These are phyloP conservation scores for Excoecaria cochinchinensis DNA, from an alignment of 345 rosid genomes.

Conservation along the genomic window DNA sequence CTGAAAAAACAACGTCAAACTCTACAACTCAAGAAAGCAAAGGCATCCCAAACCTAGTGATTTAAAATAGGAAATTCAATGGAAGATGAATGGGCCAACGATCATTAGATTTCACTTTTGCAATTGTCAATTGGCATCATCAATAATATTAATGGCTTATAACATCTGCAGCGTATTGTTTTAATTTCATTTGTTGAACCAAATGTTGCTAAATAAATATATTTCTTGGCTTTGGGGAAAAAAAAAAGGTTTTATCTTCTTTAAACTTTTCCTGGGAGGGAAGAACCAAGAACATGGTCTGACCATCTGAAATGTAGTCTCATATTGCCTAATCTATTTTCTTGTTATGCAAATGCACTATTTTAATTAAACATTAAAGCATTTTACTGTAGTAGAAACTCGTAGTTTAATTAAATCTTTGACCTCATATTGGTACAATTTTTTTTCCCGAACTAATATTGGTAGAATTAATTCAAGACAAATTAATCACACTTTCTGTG, in stretches of 20 bases:
- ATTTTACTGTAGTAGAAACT: neutral
- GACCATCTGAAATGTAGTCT: neutral
- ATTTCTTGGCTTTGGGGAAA: neutral
- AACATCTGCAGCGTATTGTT: neutral
- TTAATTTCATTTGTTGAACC: neutral
- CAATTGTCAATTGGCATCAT: neutral
- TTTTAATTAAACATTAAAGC: slow-evolving; percentile 1
- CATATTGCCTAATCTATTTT: neutral
- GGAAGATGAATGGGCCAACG: neutral
- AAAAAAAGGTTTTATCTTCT: neutral
- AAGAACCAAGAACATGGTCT: neutral
- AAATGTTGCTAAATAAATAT: neutral
- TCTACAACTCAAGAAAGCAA: neutral
- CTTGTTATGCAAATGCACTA: neutral
- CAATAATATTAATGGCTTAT: neutral
- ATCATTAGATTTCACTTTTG: neutral
- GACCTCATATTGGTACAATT: neutral
- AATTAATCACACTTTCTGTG: neutral
- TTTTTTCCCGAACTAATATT: too few relatives aligned
- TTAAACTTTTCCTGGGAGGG: neutral
- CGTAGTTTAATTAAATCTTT: neutral
- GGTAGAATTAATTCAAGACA: too few relatives aligned
- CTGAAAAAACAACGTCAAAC: neutral
- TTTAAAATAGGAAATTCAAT: neutral
- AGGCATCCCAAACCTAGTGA: neutral